A percentile compares a stretch with the other conserved stretches of the same genome.
Evolutionary conservation across 495 filamentous ascomycete species (phyloP).

Genomic region (Extremus antarcticus): DNA sequence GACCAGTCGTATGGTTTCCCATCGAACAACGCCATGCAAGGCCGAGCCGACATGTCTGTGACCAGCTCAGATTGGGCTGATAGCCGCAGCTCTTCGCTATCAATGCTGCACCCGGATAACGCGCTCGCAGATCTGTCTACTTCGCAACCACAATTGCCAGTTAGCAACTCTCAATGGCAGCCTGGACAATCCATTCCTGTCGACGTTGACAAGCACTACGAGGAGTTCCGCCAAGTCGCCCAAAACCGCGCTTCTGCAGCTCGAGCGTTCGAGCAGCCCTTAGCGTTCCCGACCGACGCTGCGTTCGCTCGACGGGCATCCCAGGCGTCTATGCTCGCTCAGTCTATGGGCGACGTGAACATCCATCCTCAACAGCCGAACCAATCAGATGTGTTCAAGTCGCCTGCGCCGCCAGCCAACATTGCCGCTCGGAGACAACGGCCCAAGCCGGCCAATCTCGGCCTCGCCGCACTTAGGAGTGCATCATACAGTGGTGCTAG

Average conservation of each 20-base stretch:
- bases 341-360: constrained; percentile 19
- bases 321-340: constrained; percentile 15
- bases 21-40: neutral
- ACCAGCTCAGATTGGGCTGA: constrained; percentile 12
- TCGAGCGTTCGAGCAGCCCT: constrained; percentile 15
- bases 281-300: constrained; percentile 16
- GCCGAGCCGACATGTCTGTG: neutral
- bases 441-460: constrained; percentile 25
- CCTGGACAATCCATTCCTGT: constrained; percentile 19
- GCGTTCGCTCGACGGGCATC: constrained; percentile 11
- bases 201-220: constrained; percentile 7
- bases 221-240: constrained; percentile 13
- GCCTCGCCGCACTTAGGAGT: constrained; percentile 27
- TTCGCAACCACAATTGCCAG: neutral
- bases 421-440: constrained; percentile 29
- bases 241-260: neutral
- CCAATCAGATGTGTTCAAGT: constrained; percentile 20
- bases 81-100: constrained; percentile 15
- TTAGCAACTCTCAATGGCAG: constrained; percentile 12
- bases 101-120: neutral
- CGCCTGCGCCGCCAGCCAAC: constrained; percentile 24
- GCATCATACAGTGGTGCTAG: constrained; percentile 27
- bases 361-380: constrained; percentile 13
- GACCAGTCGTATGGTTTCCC: constrained; percentile 6
- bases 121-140: neutral